These are phyloP conservation scores for Crithidia thermophila DNA, from an alignment of 208 protist species.

Conservation along the genomic window DNA sequence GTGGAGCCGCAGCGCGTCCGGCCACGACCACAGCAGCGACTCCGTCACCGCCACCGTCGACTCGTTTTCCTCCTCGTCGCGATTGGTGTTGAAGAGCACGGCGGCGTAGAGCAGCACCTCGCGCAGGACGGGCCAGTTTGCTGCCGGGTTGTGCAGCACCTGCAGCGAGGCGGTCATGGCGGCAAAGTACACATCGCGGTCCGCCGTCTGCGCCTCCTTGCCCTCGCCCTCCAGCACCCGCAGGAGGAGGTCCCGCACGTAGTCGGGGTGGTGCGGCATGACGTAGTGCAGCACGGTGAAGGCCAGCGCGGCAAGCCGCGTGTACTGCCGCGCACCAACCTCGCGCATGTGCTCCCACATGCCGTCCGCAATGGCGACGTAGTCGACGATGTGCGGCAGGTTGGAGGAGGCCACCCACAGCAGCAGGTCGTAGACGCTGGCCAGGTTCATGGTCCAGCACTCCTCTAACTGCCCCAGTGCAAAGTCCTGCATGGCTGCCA, in stretches of 20 bases:
- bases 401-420: constrained; percentile 46
- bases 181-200: constrained; percentile 69
- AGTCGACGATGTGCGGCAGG: constrained; percentile 35
- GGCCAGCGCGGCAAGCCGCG: constrained; percentile 55
- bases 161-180: constrained; percentile 54
- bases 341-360: constrained; percentile 73
- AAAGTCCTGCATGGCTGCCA: constrained; percentile 50
- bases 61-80: constrained; percentile 84
- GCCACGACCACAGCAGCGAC: constrained; percentile 60
- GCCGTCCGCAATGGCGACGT: constrained; percentile 37
- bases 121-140: constrained; percentile 47
- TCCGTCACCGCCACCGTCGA: constrained; percentile 76
- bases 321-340: constrained; percentile 67
- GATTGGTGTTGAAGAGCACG: constrained; percentile 70
- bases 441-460: constrained; percentile 77
- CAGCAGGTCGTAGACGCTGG: constrained; percentile 77
- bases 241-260: constrained; percentile 41
- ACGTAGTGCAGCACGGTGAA: constrained; percentile 58
- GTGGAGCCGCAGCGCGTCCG: constrained; percentile 46
- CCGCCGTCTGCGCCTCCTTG: constrained; percentile 53
- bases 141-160: constrained; percentile 51
- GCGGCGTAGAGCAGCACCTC: constrained; percentile 67
- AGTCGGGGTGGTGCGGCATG: constrained; percentile 38
- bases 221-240: constrained; percentile 34
- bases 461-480: constrained; percentile 61